Percentiles rank a stretch among this genome's conserved stretches.
phyloP scores from a whole-genome alignment of 2,329 filamentous ascomycete species.

The Geosmithia morbida region DNA sequence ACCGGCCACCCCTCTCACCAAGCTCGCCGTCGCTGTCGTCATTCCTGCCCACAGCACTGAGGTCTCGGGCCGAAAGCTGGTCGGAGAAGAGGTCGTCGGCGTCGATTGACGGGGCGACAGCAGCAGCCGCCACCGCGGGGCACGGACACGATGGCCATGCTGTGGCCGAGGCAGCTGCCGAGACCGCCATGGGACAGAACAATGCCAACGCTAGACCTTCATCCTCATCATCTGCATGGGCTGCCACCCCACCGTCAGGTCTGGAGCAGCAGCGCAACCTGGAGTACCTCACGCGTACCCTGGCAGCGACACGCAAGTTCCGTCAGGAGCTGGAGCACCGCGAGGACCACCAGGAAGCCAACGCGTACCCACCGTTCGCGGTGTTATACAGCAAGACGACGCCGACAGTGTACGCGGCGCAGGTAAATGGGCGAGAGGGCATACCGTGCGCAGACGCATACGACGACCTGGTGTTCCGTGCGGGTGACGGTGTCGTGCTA shows the following conservation, averaged over 20 bases:
- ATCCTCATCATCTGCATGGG: background rate
- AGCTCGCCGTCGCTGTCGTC: slow-evolving; percentile 27
- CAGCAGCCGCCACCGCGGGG: background rate
- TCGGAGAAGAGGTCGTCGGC: slow-evolving; percentile 12
- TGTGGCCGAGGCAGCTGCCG: background rate
- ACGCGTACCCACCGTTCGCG: slow-evolving; percentile 67
- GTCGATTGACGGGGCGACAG: background rate
- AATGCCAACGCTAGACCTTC: background rate
- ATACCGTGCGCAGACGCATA: slow-evolving; percentile 70
- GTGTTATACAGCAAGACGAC: slow-evolving; percentile 79
- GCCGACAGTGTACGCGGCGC: slow-evolving; percentile 72
- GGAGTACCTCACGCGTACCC: slow-evolving; percentile 60
- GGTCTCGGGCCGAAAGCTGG: slow-evolving; percentile 28
- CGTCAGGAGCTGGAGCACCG: slow-evolving; percentile 57
- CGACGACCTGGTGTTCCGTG: slow-evolving; percentile 74
- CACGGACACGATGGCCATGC: background rate
- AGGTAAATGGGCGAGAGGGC: slow-evolving; percentile 55
- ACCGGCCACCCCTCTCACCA: slow-evolving; percentile 15
- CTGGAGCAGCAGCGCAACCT: slow-evolving; percentile 20
- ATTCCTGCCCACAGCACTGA: slow-evolving; percentile 27
- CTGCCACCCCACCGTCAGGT: slow-evolving; percentile 6
- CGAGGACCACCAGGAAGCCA: slow-evolving; percentile 42
- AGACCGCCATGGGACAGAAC: background rate
- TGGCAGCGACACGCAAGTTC: slow-evolving; percentile 59
- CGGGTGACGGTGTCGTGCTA: slow-evolving; percentile 79